Base-by-base conservation (phyloP, 768 basidiomycete genomes). In the Paxillus rubicundulus region DNA sequence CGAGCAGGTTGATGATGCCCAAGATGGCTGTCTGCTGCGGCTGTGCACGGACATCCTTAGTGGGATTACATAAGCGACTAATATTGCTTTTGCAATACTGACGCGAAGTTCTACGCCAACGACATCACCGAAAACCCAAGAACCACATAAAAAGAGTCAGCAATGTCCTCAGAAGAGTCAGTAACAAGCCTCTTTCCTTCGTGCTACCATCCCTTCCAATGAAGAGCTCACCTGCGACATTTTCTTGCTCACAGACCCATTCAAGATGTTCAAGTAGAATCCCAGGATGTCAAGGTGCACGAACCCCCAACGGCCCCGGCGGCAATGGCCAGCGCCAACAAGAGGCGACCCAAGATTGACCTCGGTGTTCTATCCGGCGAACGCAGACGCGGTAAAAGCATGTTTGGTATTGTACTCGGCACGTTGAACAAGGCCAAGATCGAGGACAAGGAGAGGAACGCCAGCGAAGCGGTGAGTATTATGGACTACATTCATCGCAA, bases 361-460 rank as follows among this genome's bases (percentile, higher is more conserved):
- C 74, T 91, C 60, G 73, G 73, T 53, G 72, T 76, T 44, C 68
- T 59, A 40, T 55, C 72, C 54, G 77, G 84, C 62, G 86, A 87
- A 69, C 81, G 86, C 63, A 90, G 87, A 73, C 86, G 88, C 63
- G 89, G 89, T 67, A 89, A 88, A 81, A 83, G 81, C 73, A 89
- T 91, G 86, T 89, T 92, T 74, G 90, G 89, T 55, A 76, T 92
- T 59, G 75, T 91, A 58, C 70, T 92, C 52, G 88, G 88, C 47
- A 92, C 89, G 58, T 80, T 92, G 55, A 89, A 86, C 74, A 89
- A 88, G 76, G 90, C 90, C 58, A 91, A 90, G 75, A 85, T 80
- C 59, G 89, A 92, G 75, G 89, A 90, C 69, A 86, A 87, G 66
- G 84, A 88, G 75, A 77, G 89, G 54, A 89, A 79, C 65, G 84